A percentile compares a stretch with the other conserved stretches of the same genome.
These are phyloP conservation scores for Aurinia saxatilis DNA, from an alignment of 345 rosid genomes.

Conservation along the genomic window DNA sequence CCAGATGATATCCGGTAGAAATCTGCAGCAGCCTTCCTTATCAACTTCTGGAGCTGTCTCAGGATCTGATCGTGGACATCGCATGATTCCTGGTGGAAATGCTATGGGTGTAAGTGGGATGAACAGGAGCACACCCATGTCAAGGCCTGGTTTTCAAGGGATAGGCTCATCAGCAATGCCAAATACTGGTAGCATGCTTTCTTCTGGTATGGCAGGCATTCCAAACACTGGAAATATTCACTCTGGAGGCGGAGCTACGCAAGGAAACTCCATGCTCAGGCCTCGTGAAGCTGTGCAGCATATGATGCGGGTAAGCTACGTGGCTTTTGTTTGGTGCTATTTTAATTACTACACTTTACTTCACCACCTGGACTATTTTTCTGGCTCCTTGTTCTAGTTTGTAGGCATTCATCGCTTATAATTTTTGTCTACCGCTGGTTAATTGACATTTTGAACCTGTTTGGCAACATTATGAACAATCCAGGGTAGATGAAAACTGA, in stretches of 20 bases:
- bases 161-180: constrained; percentile 59
- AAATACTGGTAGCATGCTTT: constrained; percentile 57
- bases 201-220: constrained; percentile 66
- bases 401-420: constrained; percentile 9
- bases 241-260: constrained; percentile 58
- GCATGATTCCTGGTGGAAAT: constrained; percentile 62
- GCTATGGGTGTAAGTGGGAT: constrained; percentile 58
- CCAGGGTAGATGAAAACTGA: constrained; percentile 46
- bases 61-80: constrained; percentile 64
- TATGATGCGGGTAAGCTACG: constrained; percentile 58
- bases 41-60: constrained; percentile 58
- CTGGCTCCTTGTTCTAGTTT: constrained; percentile 9
- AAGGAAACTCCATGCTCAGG: constrained; percentile 70
- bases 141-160: constrained; percentile 82
- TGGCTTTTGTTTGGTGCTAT: constrained; percentile 5
- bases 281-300: constrained; percentile 75
- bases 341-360: neutral
- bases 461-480: constrained; percentile 41
- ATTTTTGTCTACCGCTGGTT: constrained; percentile 7
- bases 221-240: constrained; percentile 58
- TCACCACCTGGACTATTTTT: neutral
- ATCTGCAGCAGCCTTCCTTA: constrained; percentile 63
- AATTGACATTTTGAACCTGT: constrained; percentile 24
- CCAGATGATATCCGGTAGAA: constrained; percentile 64
- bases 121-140: constrained; percentile 60